Conservation (phyloP, 139 green algal species). For the Tetradesmus obliquus region DNA sequence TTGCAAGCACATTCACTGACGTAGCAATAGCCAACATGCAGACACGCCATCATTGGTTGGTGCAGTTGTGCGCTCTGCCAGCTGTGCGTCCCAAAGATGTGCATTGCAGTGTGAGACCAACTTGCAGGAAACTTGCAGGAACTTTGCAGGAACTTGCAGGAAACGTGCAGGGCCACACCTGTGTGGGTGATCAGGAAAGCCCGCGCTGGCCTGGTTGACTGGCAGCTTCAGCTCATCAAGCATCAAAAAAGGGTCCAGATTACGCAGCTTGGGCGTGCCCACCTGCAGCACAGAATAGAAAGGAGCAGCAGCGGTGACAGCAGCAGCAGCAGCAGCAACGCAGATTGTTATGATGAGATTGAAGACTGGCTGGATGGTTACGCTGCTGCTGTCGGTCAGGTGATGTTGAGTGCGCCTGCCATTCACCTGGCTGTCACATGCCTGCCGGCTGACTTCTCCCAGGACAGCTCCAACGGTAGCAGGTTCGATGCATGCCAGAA, state of each 20-base stretch:
- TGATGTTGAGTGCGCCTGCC: not conserved
- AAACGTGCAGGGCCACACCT: not conserved
- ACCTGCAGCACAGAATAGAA: conserved; percentile 47
- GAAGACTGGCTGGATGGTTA: not conserved
- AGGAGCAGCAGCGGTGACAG: not conserved
- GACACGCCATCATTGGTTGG: no score
- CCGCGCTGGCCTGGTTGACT: conserved; percentile 63
- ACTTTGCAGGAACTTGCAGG: not conserved
- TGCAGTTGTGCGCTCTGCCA: no score
- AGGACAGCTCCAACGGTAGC: not conserved
- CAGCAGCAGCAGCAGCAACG: not conserved
- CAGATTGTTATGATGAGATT: not conserved
- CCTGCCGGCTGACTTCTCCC: not conserved
- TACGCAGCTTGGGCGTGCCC: conserved; percentile 74
- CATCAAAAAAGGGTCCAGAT: conserved; percentile 91
- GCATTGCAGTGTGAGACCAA: no score
- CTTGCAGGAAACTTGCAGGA: no score
- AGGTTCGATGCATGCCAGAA: no score
- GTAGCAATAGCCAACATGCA: no score
- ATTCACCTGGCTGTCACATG: not conserved
- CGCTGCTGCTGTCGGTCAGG: not conserved
- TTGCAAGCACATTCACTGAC: no score
- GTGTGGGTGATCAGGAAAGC: conserved; percentile 92
- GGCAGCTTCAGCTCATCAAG: conserved; percentile 84
- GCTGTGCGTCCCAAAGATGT: no score